Conservation (phyloP, 352 stramenopile species). For the Phytophthora pistaciae region DNA sequence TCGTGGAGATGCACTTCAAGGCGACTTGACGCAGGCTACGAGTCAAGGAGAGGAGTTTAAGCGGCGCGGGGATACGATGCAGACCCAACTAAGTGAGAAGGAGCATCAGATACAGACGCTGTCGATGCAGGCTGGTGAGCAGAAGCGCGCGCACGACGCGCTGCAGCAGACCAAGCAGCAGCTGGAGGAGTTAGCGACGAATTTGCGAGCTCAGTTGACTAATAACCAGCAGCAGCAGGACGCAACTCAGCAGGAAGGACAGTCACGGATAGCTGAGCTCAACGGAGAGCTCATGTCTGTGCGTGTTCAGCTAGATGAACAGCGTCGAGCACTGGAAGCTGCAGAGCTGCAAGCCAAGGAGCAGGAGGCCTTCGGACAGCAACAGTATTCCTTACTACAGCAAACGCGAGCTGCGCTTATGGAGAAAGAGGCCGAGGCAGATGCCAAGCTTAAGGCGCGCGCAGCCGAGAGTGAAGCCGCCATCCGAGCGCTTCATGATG, state of each 20-base stretch:
- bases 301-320: conserved; percentile 81
- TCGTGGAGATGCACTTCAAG: conserved; percentile 52
- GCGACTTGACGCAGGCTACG: conserved; percentile 45
- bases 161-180: conserved; percentile 75
- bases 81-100: conserved; percentile 59
- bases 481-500: conserved; percentile 43
- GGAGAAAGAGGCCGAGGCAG: conserved; percentile 57
- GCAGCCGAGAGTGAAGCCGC: conserved; percentile 38
- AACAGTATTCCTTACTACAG: conserved; percentile 67
- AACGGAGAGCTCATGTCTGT: conserved; percentile 79
- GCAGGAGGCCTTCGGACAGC: conserved; percentile 59
- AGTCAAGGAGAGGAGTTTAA: conserved; percentile 50
- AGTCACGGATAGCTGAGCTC: conserved; percentile 70
- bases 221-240: conserved; percentile 66
- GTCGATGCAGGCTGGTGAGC: conserved; percentile 62
- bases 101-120: conserved; percentile 68
- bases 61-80: conserved; percentile 59
- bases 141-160: conserved; percentile 59
- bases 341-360: conserved; percentile 78
- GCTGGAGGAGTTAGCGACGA: conserved; percentile 68
- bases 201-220: conserved; percentile 64
- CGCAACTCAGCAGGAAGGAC: conserved; percentile 62
- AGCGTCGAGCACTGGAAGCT: conserved; percentile 68
- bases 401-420: conserved; percentile 49
- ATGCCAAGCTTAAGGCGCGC: conserved; percentile 55